A percentile compares a stretch with the other conserved stretches of the same genome.
Conservation (phyloP, 2,329 filamentous ascomycete genomes). For the Colletotrichum sp. region DNA sequence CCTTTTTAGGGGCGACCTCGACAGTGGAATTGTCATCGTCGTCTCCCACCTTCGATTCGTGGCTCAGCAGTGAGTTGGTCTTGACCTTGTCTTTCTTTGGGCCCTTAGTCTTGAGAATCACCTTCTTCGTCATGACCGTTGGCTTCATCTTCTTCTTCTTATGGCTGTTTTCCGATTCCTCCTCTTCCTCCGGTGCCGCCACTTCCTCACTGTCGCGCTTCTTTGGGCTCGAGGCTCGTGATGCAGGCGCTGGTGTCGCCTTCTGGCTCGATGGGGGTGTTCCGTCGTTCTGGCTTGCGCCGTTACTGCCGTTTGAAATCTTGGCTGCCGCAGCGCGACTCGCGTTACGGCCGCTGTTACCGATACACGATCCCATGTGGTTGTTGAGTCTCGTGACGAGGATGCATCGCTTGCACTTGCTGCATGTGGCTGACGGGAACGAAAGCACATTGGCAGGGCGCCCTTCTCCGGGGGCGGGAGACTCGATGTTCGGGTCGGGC, state of each 20-base stretch:
- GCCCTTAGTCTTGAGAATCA: slow-evolving; percentile 59
- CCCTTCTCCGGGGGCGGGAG: slow-evolving; percentile 52
- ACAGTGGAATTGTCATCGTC: slow-evolving; percentile 27
- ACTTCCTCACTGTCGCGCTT: slow-evolving; percentile 62
- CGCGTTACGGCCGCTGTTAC: slow-evolving; percentile 67
- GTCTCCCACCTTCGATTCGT: slow-evolving; percentile 48
- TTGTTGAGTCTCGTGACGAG: slow-evolving; percentile 70
- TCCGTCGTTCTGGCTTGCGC: slow-evolving; percentile 55
- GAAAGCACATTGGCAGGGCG: slow-evolving; percentile 66
- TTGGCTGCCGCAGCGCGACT: slow-evolving; percentile 67
- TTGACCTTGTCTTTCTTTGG: slow-evolving; percentile 63
- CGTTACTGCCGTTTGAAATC: slow-evolving; percentile 61
- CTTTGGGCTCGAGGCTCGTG: slow-evolving; percentile 58
- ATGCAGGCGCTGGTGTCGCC: slow-evolving; percentile 62
- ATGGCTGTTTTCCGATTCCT: slow-evolving; percentile 53
- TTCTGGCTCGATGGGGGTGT: slow-evolving; percentile 69
- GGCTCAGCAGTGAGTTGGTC: slow-evolving; percentile 52
- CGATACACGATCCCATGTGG: slow-evolving; percentile 72
- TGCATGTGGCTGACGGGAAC: slow-evolving; percentile 70
- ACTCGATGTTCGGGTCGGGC: slow-evolving; percentile 55
- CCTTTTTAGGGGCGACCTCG: slow-evolving; percentile 41
- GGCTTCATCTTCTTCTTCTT: slow-evolving; percentile 67
- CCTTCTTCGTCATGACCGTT: slow-evolving; percentile 53
- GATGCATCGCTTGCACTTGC: slow-evolving; percentile 71
- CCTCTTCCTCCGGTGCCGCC: slow-evolving; percentile 52